A percentile compares a stretch with the other conserved stretches of the same genome.
These are phyloP conservation scores for Tetrapisispora nanseiensis DNA, from an alignment of 805 yeast species.

Conservation along the genomic window DNA sequence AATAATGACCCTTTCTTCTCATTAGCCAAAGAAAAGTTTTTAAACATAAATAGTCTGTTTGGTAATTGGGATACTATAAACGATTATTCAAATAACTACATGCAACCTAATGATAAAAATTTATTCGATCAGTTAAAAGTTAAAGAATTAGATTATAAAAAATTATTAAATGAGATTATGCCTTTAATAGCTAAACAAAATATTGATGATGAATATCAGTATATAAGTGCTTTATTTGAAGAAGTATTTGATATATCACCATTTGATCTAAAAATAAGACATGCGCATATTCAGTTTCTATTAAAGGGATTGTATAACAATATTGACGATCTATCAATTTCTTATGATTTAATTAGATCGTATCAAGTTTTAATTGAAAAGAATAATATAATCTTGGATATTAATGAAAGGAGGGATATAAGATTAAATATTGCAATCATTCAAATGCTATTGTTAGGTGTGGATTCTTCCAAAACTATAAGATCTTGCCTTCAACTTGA, in stretches of 20 bases:
- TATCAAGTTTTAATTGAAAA: conserved; percentile 23
- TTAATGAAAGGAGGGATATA: conserved; percentile 23
- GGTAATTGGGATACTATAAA: conserved; percentile 39
- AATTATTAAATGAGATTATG: neutral
- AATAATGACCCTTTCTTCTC: conserved; percentile 21
- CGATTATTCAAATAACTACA: conserved; percentile 9
- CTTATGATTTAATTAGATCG: conserved; percentile 15
- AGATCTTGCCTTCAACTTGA: conserved; percentile 68
- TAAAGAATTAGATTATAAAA: neutral
- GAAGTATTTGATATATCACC: conserved; percentile 37
- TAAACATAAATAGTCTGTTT: conserved; percentile 40
- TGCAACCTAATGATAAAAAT: conserved; percentile 4
- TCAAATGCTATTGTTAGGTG: conserved; percentile 42
- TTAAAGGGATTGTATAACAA: conserved; percentile 17
- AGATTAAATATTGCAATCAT: conserved; percentile 29
- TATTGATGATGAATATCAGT: conserved; percentile 12
- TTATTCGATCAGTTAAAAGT: conserved; percentile 9
- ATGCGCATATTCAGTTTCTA: conserved; percentile 13
- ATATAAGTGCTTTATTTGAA: conserved; percentile 24
- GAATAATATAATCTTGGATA: conserved; percentile 15
- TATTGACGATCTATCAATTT: conserved; percentile 18
- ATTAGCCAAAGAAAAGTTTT: conserved; percentile 42
- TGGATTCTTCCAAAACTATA: conserved; percentile 41
- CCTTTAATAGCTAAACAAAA: conserved; percentile 1
- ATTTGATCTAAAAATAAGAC: conserved; percentile 30